Base-by-base conservation (phyloP, 768 basidiomycete species). In the Agaricus blazei region DNA sequence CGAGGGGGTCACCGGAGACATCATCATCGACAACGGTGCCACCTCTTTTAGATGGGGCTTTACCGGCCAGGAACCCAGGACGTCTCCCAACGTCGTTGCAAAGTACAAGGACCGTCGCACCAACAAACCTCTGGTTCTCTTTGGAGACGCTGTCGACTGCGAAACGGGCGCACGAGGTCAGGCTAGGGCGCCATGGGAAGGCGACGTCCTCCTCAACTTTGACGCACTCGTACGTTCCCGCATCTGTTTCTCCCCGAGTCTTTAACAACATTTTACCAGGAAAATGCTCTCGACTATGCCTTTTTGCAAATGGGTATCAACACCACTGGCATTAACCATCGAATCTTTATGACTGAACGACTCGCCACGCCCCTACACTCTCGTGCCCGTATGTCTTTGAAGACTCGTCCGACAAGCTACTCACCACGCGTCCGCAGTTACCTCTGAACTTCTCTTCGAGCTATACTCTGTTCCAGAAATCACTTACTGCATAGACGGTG, bases 401-500 rank as follows among this genome's bases (percentile, higher is more conserved):
- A 23, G 31, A 55, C 61, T 27, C 27, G 28, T 23, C 26, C 44
- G 54, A 51, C 28, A 43, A 38, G 4, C 54, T 42, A 36, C 43
- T 48, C 28, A 41, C 37, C 8, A 29, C 49, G 2, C 5, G 34
- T 28, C 24, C 43, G 43, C 63, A 95, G 93, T 97, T 53, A 96
- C 94, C 8, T 94, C 94, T 0, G 97, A 99, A 65, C 84, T 99
- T 29, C 83, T 99, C 71, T 99, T 99, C 65, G 97, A 99, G 71
- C 79, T 85, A 44, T 99, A 98, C 66, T 77, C 79, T 4, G 92
- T 87, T 3, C 95, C 96, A 1, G 84, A 87, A 4, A 76, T 98
- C 46, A 76, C 90, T 3, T 98, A 90, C 71, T 91, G 90, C 52
- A 75, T 97, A 55, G 97, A 99, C 65, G 85, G 88, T 9, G 72